A percentile compares a stretch with the other conserved stretches of the same genome.
Conservation (phyloP, 1,284 basidiomycete genomes). For the Cutaneotrichosporon cyanovorans region DNA sequence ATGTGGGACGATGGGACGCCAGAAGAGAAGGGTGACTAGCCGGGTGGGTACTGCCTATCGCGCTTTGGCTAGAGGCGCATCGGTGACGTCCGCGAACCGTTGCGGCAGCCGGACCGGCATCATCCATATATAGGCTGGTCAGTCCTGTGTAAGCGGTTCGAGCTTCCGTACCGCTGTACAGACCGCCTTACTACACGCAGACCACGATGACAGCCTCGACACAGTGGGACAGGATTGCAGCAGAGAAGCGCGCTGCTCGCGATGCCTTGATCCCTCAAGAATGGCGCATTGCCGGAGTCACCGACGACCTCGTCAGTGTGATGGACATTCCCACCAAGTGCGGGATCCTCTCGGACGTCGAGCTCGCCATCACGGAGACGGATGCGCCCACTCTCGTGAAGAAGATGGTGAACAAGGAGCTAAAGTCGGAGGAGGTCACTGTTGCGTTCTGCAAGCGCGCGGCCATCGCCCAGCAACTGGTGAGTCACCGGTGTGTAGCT, state of each 20-base stretch:
- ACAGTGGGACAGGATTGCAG: constrained; percentile 52
- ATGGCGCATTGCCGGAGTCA: constrained; percentile 50
- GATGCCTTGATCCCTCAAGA: constrained; percentile 55
- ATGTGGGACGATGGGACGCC: no score
- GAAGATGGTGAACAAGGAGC: constrained; percentile 21
- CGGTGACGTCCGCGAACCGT: no score
- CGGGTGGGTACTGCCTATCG: no score
- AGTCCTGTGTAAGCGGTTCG: no score
- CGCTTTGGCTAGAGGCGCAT: no score
- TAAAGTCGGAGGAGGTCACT: constrained; percentile 28
- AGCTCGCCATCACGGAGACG: constrained; percentile 61
- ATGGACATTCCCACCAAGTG: constrained; percentile 53
- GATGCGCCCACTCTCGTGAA: constrained; percentile 26
- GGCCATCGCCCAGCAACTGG: constrained; percentile 70
- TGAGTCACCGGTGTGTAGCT: constrained; percentile 46
- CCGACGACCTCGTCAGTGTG: constrained; percentile 50
- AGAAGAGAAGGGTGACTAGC: no score
- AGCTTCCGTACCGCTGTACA: no score
- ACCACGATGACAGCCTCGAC: constrained; percentile 7
- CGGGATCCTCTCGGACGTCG: constrained; percentile 55
- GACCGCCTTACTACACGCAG: no score
- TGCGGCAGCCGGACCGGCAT: no score
- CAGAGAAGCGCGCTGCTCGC: constrained; percentile 53
- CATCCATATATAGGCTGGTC: no score
- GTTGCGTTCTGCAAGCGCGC: constrained; percentile 68